Conservation (phyloP, 106 monocot species). For the Xerophyta viscosa region DNA sequence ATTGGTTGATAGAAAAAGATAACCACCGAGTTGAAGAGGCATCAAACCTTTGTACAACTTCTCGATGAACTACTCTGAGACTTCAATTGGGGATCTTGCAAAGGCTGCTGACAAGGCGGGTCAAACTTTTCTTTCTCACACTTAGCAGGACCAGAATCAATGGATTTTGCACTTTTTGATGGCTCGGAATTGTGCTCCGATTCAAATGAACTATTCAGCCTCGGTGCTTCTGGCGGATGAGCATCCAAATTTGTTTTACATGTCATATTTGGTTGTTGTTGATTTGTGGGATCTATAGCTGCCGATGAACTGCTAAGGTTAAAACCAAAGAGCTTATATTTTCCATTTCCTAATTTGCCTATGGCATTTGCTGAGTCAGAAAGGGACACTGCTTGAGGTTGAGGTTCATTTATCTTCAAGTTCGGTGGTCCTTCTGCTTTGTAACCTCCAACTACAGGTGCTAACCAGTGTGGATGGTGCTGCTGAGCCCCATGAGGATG, state of each 20-base stretch:
- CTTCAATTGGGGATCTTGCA: conserved; percentile 13
- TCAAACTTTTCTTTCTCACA: conserved; percentile 13
- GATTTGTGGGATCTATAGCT: neutral
- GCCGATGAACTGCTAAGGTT: conserved; percentile 1
- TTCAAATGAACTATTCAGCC: neutral
- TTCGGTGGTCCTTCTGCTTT: neutral
- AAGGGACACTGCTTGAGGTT: neutral
- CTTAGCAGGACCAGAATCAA: neutral
- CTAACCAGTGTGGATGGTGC: neutral
- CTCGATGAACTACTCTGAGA: conserved; percentile 13
- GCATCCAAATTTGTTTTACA: conserved; percentile 5
- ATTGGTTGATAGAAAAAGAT: no score
- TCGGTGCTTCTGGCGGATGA: neutral
- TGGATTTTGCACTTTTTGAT: conserved; percentile 2
- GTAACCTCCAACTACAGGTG: neutral
- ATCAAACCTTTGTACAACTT: conserved; percentile 37
- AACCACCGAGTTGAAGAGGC: no score
- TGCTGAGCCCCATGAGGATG: neutral
- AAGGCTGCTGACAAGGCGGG: neutral
- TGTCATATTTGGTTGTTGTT: neutral
- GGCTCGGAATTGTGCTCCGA: conserved; percentile 3
- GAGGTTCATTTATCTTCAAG: neutral
- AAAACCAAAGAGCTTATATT: conserved; percentile 13
- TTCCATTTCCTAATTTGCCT: conserved; percentile 1
- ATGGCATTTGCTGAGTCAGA: neutral